Evolutionary conservation across 208 protist species (phyloP).

Genomic region (Wallacemonas sp.): DNA sequence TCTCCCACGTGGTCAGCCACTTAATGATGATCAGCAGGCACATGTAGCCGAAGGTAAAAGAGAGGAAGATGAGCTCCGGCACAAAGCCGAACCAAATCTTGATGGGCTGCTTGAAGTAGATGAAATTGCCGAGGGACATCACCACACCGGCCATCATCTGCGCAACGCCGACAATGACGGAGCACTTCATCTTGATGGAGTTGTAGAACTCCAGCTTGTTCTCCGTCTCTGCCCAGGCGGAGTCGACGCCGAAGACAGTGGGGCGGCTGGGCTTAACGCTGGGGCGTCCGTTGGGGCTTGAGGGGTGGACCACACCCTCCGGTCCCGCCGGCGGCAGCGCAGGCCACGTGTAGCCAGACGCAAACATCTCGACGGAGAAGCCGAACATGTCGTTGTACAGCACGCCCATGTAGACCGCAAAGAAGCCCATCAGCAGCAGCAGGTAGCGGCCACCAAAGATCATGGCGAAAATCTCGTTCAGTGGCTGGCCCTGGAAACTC

Average conservation of each 20-base stretch:
- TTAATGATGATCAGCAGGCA: constrained; percentile 97
- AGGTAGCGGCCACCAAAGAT: constrained; percentile 94
- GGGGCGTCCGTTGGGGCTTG: constrained; percentile 32
- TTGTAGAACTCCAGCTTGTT: constrained; percentile 98
- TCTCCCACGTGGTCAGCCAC: constrained; percentile 92
- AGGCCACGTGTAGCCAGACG: constrained; percentile 50
- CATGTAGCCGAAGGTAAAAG: constrained; percentile 96
- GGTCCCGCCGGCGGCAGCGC: constrained; percentile 44
- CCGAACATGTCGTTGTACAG: constrained; percentile 97
- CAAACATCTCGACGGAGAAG: constrained; percentile 85
- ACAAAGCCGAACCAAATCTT: constrained; percentile 95
- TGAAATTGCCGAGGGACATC: constrained; percentile 92
- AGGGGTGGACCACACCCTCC: constrained; percentile 39
- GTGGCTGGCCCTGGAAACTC: constrained; percentile 63
- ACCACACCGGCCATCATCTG: constrained; percentile 97
- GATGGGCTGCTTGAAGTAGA: constrained; percentile 90
- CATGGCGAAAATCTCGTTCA: constrained; percentile 92
- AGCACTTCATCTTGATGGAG: constrained; percentile 98
- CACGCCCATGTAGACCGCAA: constrained; percentile 95
- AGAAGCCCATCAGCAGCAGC: constrained; percentile 96
- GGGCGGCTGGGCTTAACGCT: constrained; percentile 44
- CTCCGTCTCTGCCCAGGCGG: constrained; percentile 87
- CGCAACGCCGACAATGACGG: constrained; percentile 95
- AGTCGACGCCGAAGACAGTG: constrained; percentile 84
- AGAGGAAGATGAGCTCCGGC: constrained; percentile 96